A percentile compares a stretch with the other conserved stretches of the same genome.
Evolutionary conservation across 2,329 filamentous ascomycete genomes (phyloP).

Genomic region (Colletotrichum sublineola): DNA sequence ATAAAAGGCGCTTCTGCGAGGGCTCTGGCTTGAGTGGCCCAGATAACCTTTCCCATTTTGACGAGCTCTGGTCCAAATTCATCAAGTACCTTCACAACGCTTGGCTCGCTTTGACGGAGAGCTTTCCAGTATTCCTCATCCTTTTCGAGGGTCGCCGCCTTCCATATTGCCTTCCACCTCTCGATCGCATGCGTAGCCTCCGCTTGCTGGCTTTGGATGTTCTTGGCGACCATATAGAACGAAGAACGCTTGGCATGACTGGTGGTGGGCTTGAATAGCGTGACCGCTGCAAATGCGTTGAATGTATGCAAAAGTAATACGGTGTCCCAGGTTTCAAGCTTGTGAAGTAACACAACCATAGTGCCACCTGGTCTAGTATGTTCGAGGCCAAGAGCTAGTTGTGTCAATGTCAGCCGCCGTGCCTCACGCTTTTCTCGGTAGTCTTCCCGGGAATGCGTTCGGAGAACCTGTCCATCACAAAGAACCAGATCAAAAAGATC

Average conservation of each 20-base stretch:
- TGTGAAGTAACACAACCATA: conserved; percentile 65
- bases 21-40: too few relatives aligned
- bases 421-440: conserved; percentile 55
- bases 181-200: conserved; percentile 53
- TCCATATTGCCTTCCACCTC: conserved; percentile 58
- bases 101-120: too few relatives aligned
- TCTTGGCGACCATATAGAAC: conserved; percentile 65
- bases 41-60: too few relatives aligned
- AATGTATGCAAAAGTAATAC: conserved; percentile 56
- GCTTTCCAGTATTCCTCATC: too few relatives aligned
- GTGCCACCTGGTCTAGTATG: conserved; percentile 61
- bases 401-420: conserved; percentile 51
- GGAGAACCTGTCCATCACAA: conserved; percentile 55
- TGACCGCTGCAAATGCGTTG: conserved; percentile 55
- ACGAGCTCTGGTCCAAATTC: too few relatives aligned
- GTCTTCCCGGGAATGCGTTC: conserved; percentile 42
- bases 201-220: conserved; percentile 51
- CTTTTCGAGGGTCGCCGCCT: conserved; percentile 54
- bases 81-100: too few relatives aligned
- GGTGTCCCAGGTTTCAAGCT: conserved; percentile 57
- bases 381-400: conserved; percentile 61
- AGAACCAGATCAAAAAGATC: conserved; percentile 58
- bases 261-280: conserved; percentile 59
- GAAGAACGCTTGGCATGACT: conserved; percentile 60
- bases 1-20: too few relatives aligned